phyloP scores from a whole-genome alignment of 352 stramenopile species.

The Globisporangium okanoganense region DNA sequence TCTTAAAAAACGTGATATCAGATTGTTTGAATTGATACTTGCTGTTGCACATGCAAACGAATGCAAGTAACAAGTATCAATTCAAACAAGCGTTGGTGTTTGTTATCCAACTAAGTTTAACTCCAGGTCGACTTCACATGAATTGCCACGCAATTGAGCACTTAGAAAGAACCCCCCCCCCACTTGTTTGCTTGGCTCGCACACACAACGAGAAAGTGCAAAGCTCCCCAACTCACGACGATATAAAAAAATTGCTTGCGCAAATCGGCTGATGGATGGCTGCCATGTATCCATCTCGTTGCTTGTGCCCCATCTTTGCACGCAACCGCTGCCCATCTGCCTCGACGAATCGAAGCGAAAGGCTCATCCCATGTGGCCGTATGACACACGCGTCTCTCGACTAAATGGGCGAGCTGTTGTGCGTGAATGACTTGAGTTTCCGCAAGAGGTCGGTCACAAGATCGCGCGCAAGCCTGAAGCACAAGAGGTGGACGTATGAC shows the following conservation, averaged over 20 bases:
- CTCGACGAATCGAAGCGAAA: not conserved
- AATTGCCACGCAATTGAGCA: not conserved
- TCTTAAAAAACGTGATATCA: too few species aligned
- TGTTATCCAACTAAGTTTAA: too few species aligned
- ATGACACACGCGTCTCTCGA: not conserved
- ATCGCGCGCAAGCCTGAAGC: not conserved
- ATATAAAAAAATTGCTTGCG: too few species aligned
- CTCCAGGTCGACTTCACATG: not conserved
- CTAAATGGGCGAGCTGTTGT: not conserved
- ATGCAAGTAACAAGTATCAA: not conserved
- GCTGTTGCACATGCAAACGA: not conserved
- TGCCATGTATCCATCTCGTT: not conserved
- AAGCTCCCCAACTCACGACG: not conserved
- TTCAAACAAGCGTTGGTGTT: not conserved
- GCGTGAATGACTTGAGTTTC: not conserved
- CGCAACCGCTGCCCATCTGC: not conserved
- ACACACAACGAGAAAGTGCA: not conserved
- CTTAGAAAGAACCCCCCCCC: not conserved
- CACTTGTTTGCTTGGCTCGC: not conserved
- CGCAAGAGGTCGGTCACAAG: not conserved
- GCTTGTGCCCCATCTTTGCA: too few species aligned
- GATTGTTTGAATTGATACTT: not conserved
- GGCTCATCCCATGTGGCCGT: not conserved
- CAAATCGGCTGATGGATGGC: not conserved
- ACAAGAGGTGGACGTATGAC: constrained; percentile 3